Conservation (phyloP, 345 rosid species). For the Lepidium sativum region DNA sequence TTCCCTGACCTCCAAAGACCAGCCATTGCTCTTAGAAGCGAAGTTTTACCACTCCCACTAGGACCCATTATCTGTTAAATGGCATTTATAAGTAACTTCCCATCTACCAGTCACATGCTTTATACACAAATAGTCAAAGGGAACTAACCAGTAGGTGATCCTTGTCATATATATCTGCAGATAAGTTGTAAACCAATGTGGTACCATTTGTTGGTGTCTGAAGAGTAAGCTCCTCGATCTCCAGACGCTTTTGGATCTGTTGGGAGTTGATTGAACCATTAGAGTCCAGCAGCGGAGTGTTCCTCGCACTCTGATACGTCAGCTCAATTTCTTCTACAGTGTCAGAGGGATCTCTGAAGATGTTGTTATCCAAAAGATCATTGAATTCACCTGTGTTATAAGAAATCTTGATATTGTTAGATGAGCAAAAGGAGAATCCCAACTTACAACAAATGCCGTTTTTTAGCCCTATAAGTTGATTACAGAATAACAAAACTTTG, state of each 20-base stretch:
- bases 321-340: slow-evolving; percentile 49
- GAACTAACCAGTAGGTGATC: slow-evolving; percentile 75
- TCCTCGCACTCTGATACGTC: slow-evolving; percentile 28
- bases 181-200: slow-evolving; percentile 59
- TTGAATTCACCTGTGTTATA: slow-evolving; percentile 81
- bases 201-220: slow-evolving; percentile 70
- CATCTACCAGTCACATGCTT: too few relatives aligned
- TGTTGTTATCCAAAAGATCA: slow-evolving; percentile 56
- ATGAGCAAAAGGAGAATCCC: slow-evolving; percentile 13
- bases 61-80: slow-evolving; percentile 73
- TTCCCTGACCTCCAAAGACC: slow-evolving; percentile 88
- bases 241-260: slow-evolving; percentile 37
- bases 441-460: background rate
- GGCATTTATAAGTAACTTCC: slow-evolving; percentile 12
- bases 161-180: slow-evolving; percentile 41
- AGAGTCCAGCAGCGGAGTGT: slow-evolving; percentile 29
- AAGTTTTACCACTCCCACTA: slow-evolving; percentile 95
- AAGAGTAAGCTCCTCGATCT: slow-evolving; percentile 59
- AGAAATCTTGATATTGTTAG: slow-evolving; percentile 19
- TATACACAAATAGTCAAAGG: slow-evolving; percentile 15
- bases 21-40: slow-evolving; percentile 85
- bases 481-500: background rate
- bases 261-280: slow-evolving; percentile 43
- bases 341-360: slow-evolving; percentile 33
- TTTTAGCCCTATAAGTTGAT: background rate